Evolutionary conservation across 495 filamentous ascomycete species (phyloP), one percentile per base, ranked within the genome.

Genomic region (Staphylotrichum longicolle): DNA sequence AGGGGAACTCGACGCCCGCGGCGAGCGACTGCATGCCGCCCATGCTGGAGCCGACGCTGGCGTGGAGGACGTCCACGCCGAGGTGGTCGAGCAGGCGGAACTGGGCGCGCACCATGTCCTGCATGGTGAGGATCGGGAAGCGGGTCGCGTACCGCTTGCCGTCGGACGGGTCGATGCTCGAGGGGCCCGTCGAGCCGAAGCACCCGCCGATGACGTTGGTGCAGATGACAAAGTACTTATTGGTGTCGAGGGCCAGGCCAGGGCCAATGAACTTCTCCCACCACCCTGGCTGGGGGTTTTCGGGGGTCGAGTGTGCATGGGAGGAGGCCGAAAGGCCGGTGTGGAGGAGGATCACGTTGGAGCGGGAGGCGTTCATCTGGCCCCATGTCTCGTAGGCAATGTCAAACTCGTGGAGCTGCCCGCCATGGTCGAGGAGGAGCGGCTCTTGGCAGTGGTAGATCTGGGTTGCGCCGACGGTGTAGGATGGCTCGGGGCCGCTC

Each of bases 231-330:
- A 88, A 89, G 76, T 95, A 96, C 69, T 91, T 93, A 68, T 93
- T 73, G 3, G 95, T 99, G 73, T 99, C 91, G 7, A 99, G 73
- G 27, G 91, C 86, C 37, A 82, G 80, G 0, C 91, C 92, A 0
- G 95, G 90, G 0, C 94, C 94, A 65, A 99, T 97, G 73, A 99
- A 99, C 72, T 90, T 96, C 78, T 99, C 95, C 94, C 94, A 99
- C 94, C 94, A 99, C 1, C 94, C 94, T 0, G 90, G 86, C 72
- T 96, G 89, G 0, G 89, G 84, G 72, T 98, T 99, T 12, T 76
- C 79, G 41, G 80, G 78, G 30, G 93, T 98, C 47, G 91, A 96
- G 64, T 93, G 91, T 3, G 94, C 94, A 75, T 99, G 94, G 56
- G 92, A 96, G 9, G 92, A 96, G 12, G 94, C 94, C 4, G 92